These are phyloP conservation scores for Botryotinia narcissicola DNA, from an alignment of 2,329 filamentous ascomycete genomes.

Conservation along the genomic window DNA sequence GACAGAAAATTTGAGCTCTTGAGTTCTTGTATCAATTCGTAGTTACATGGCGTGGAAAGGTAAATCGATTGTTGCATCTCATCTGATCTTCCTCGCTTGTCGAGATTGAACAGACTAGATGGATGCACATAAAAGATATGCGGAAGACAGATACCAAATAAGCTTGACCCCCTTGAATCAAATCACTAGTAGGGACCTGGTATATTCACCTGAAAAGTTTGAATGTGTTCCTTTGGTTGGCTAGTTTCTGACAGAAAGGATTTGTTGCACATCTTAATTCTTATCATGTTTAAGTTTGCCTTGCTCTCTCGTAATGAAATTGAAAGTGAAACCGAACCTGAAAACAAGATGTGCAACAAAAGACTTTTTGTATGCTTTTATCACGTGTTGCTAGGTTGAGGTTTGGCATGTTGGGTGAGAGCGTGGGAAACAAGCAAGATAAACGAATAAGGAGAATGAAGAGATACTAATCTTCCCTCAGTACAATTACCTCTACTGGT, in stretches of 20 bases:
- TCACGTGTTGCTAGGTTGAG: not conserved
- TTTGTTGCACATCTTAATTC: not conserved
- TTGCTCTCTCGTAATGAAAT: not conserved
- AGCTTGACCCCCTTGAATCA: conserved; percentile 43
- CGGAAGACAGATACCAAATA: conserved; percentile 43
- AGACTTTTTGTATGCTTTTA: not conserved
- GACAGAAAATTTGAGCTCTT: not conserved
- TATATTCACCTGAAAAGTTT: conserved; percentile 46
- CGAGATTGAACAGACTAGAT: not conserved
- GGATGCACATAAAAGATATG: not conserved
- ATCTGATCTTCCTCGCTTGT: not conserved
- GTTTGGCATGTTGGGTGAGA: not conserved
- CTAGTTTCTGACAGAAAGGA: not conserved
- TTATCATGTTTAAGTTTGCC: not conserved
- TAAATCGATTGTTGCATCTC: not conserved
- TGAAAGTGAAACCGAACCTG: not conserved
- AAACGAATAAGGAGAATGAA: not conserved
- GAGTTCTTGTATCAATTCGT: not conserved
- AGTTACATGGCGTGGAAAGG: not conserved
- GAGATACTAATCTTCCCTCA: conserved; percentile 22
- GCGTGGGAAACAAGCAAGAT: not conserved
- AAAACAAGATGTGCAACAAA: not conserved
- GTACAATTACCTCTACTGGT: conserved; percentile 41
- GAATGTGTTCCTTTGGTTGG: not conserved
- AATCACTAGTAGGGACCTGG: conserved; percentile 47